These are phyloP conservation scores for Tricholoma matsutake DNA, from an alignment of 768 basidiomycete species.

Conservation along the genomic window DNA sequence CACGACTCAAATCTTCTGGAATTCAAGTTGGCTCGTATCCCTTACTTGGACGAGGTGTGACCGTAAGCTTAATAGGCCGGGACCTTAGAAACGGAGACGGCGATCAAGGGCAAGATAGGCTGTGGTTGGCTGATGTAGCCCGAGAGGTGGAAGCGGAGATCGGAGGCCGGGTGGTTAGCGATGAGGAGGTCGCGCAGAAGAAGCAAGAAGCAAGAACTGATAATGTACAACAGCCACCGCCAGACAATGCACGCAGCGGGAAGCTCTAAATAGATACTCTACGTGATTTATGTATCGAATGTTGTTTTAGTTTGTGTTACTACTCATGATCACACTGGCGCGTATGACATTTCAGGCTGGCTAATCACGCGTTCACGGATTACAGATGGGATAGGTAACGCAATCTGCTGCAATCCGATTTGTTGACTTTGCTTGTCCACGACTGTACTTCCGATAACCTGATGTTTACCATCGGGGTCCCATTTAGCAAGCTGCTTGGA, in stretches of 20 bases:
- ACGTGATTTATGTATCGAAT: background rate
- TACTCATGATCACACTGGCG: too few species aligned
- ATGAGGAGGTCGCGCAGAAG: slow-evolving; percentile 60
- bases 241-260: background rate
- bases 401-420: too few species aligned
- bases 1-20: slow-evolving; percentile 66
- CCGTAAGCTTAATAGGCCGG: slow-evolving; percentile 67
- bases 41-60: slow-evolving; percentile 59
- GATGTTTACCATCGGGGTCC: too few species aligned
- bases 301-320: too few species aligned
- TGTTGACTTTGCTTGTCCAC: too few species aligned
- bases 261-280: background rate
- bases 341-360: too few species aligned
- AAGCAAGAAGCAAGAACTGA: slow-evolving; percentile 27
- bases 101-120: slow-evolving; percentile 42
- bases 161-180: slow-evolving; percentile 56
- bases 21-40: slow-evolving; percentile 85
- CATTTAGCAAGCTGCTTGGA: too few species aligned
- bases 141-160: slow-evolving; percentile 60
- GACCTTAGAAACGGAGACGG: slow-evolving; percentile 24
- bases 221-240: background rate
- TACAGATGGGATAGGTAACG: too few species aligned
- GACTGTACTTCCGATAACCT: too few species aligned
- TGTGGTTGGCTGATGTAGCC: slow-evolving; percentile 52
- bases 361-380: too few species aligned